phyloP scores from a whole-genome alignment of 2,329 filamentous ascomycete genomes.

The Spiromastix sp. region DNA sequence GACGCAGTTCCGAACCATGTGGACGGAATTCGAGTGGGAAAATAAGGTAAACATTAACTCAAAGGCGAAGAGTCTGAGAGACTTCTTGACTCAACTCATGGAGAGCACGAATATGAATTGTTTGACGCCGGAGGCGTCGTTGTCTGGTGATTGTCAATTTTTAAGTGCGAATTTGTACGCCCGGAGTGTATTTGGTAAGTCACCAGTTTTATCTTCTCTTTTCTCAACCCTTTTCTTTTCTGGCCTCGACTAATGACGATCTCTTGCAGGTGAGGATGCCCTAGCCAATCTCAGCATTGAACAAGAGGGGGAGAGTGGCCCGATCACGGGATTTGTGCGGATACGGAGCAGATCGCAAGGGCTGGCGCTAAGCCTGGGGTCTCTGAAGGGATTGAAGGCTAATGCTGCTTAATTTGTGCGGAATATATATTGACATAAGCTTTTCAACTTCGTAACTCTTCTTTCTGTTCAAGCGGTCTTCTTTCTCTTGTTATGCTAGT shows the following conservation, averaged over 20 bases:
- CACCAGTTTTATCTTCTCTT: constrained; percentile 7
- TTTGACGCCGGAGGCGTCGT: constrained; percentile 85
- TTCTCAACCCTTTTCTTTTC: constrained; percentile 1
- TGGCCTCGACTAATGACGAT: constrained; percentile 14
- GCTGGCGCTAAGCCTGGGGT: constrained; percentile 83
- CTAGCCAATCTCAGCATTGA: constrained; percentile 96
- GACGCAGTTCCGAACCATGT: constrained; percentile 99
- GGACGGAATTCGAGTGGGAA: constrained; percentile 99
- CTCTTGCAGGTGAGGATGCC: constrained; percentile 76
- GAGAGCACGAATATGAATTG: constrained; percentile 98
- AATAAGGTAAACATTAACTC: constrained; percentile 99
- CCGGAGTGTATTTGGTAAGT: constrained; percentile 93
- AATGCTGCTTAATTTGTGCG: constrained; percentile 23
- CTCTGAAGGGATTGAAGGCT: constrained; percentile 88
- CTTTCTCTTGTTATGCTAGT: constrained; percentile 6
- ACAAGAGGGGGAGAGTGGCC: constrained; percentile 89
- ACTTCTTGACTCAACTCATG: constrained; percentile 92
- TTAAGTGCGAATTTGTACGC: constrained; percentile 94
- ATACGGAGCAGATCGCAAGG: constrained; percentile 97
- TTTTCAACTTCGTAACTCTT: constrained; percentile 14
- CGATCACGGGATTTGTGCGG: constrained; percentile 92
- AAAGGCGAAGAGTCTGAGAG: constrained; percentile 81
- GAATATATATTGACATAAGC: constrained; percentile 8
- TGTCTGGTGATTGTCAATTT: constrained; percentile 97
- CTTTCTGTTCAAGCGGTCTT: constrained; percentile 9